Percentiles rank a stretch among this genome's conserved stretches.
These are phyloP conservation scores for Phialemonium atrogriseum DNA, from an alignment of 2,329 filamentous ascomycete species.

Conservation along the genomic window DNA sequence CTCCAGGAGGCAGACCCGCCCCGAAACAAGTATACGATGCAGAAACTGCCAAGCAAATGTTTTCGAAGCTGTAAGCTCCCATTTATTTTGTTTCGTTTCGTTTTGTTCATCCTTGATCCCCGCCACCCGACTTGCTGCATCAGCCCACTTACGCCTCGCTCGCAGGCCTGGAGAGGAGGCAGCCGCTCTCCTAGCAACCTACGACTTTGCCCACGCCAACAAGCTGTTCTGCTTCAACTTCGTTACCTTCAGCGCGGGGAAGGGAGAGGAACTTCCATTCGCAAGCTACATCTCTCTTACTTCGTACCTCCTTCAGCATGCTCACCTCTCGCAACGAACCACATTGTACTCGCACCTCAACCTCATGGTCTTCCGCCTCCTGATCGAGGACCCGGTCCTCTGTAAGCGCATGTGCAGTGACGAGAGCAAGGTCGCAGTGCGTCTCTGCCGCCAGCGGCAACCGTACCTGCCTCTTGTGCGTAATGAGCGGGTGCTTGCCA, in stretches of 20 bases:
- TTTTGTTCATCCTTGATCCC: too few relatives aligned
- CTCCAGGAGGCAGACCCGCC: constrained; percentile 58
- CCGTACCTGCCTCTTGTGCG: constrained; percentile 72
- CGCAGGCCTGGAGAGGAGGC: constrained; percentile 69
- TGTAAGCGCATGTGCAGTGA: constrained; percentile 80
- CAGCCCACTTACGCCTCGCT: constrained; percentile 16
- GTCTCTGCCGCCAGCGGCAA: constrained; percentile 81
- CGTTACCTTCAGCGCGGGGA: constrained; percentile 55
- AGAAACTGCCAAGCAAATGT: constrained; percentile 76
- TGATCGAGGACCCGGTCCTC: constrained; percentile 76
- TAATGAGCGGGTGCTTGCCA: constrained; percentile 64
- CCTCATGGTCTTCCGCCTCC: constrained; percentile 73
- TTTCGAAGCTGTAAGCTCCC: constrained; percentile 71
- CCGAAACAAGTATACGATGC: constrained; percentile 55
- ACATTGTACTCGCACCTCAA: constrained; percentile 79
- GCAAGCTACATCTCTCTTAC: constrained; percentile 77
- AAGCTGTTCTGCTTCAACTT: constrained; percentile 89
- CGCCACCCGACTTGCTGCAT: background rate
- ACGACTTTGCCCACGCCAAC: constrained; percentile 91
- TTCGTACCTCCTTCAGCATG: constrained; percentile 90
- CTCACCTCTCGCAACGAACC: constrained; percentile 71
- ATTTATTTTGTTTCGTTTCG: too few relatives aligned
- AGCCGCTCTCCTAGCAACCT: constrained; percentile 73
- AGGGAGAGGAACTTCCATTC: constrained; percentile 64
- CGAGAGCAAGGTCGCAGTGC: constrained; percentile 63